These are phyloP conservation scores for Candida orba DNA, from an alignment of 805 yeast species.

Conservation along the genomic window DNA sequence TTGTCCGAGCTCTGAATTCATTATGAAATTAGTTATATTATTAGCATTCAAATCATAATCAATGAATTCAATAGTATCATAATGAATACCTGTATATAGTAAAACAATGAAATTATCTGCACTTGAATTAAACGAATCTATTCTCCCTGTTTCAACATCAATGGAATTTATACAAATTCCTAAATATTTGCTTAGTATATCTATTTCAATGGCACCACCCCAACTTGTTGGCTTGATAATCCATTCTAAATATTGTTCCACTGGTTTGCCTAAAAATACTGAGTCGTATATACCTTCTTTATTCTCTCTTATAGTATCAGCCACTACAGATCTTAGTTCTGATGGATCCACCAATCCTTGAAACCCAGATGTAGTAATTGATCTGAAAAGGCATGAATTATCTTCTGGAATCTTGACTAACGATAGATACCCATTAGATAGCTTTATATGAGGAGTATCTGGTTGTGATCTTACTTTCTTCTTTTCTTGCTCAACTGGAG, in stretches of 20 bases:
- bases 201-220: slow-evolving; percentile 82
- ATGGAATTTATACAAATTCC: slow-evolving; percentile 48
- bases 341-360: slow-evolving; percentile 36
- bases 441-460: slow-evolving; percentile 7
- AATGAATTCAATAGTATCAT: slow-evolving; percentile 48
- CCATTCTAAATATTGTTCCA: slow-evolving; percentile 51
- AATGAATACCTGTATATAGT: slow-evolving; percentile 66
- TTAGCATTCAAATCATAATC: slow-evolving; percentile 25
- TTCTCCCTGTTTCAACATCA: slow-evolving; percentile 55
- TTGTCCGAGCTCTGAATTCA: slow-evolving; percentile 25
- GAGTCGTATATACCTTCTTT: slow-evolving; percentile 42
- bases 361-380: slow-evolving; percentile 48
- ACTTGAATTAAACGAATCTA: slow-evolving; percentile 43
- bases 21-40: slow-evolving; percentile 37
- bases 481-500: too few species aligned
- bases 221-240: slow-evolving; percentile 52
- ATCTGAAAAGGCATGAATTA: slow-evolving; percentile 69
- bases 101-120: slow-evolving; percentile 41
- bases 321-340: slow-evolving; percentile 47
- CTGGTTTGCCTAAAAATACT: slow-evolving; percentile 48
- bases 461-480: background rate
- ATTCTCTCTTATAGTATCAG: slow-evolving; percentile 35
- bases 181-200: slow-evolving; percentile 48
- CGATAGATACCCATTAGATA: slow-evolving; percentile 31
- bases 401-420: slow-evolving; percentile 65